Base-by-base conservation (phyloP, 352 stramenopile genomes). In the Nothophytophthora sp. region DNA sequence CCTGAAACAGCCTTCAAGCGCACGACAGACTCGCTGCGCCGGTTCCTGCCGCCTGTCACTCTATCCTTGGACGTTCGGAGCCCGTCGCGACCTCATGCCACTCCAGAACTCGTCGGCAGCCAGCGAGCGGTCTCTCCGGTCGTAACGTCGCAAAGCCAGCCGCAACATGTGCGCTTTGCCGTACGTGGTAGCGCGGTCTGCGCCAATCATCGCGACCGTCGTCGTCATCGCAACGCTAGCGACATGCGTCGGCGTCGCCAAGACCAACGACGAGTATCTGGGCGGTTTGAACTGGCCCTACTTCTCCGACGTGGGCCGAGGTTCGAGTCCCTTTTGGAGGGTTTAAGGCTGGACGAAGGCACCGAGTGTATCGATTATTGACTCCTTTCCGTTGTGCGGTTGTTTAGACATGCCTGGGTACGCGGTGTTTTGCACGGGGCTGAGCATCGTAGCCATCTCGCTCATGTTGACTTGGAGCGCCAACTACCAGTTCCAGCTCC, bases 241-340 rank as follows among this genome's bases (percentile, higher is more conserved):
- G 41, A 57, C 64, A 0, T 88, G 76, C 42, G 57, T 85, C 7
- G 45, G 47, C 15, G 63, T 83, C 33, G 44, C 67, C 29, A 81
- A 73, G 33, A 25, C 38, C 36, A 60, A 63, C 7, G 57, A 67
- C 35, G 65, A 60, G 11, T 87, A 85, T 45, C 54, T 70, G 3
- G 76, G 76, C 28, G 71, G 70, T 0, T 56, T 88, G 9, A 23
- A 22, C 3, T 84, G 72, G 72, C 76, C 72, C 16, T 87, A 81
- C 57, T 68, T 87, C 55, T 82, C 73, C 12, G 73, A 84, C 49
- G 64, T 73, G 34, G 67, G 62, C 36, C 63, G 70, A 46, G 65
- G 65, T 75, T 30, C n/a, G 37, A 35, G 13, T 33, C 28, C 28
- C 28, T 33, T 13, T 8, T 33, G 8, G 28, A 33, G 28, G 8